Base-by-base conservation (phyloP, 2,329 filamentous ascomycete genomes). In the Thelonectria blattea region DNA sequence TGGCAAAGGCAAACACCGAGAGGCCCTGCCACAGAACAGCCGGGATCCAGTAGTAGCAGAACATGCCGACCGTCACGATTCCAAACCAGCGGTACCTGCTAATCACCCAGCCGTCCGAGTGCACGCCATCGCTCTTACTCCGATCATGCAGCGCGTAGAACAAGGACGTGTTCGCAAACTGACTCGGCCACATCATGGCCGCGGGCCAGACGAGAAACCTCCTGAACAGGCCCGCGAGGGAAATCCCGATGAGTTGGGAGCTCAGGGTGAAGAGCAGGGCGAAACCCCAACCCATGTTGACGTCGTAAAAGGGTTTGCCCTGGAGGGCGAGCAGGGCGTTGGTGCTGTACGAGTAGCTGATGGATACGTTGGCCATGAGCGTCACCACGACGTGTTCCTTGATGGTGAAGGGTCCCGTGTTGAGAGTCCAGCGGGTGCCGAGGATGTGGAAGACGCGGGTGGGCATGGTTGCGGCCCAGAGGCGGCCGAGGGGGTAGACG, bases 141-240 rank as follows among this genome's bases (percentile, higher is more conserved):
- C 75, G 76, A 53, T 80, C 76, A 47, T 80, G 78, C 3, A 80
- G 74, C 15, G 76, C 77, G 30, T 79, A 74, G 62, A 85, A 79
- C 8, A 86, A 74, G 0, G 79, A 77, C 0, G 79, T 80, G 61
- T 79, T 83, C 3, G 74, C 74, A 22, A 80, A 68, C 78, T 80
- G 56, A 81, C 76, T 77, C 2, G 85, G 85, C 85, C 85, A 88
- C 60, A 88, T 82, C 85, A 88, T 88, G 32, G 84, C 80, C 1
- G 85, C 83, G 1, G 84, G 86, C 72, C 77, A 81, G n/a, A 85
- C 80, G 18, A 88, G 78, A 71, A 85, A 88, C 22, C 83, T 79
- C 27, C 84, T 78, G 32, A 80, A 79, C 45, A 88, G 72, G 1
- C 85, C 85, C 1, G 86, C 85, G 15, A 88, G 74, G 1, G 85